Percentiles rank a stretch among this genome's conserved stretches.
phyloP scores from a whole-genome alignment of 148 eudicot genomes.

The Nepenthes mirabilis region DNA sequence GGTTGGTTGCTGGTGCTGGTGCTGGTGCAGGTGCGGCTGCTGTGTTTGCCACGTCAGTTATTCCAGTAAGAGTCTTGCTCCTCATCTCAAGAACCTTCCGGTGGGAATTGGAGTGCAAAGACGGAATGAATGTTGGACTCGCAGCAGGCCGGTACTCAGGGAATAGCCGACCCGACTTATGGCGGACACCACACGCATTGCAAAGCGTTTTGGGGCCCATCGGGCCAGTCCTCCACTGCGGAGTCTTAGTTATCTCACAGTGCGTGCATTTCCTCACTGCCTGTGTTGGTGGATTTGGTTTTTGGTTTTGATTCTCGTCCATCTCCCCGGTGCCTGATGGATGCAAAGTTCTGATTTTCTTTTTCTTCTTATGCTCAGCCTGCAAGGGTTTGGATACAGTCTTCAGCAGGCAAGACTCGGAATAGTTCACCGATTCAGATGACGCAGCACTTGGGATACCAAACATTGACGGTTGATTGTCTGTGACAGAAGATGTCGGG shows the following conservation, averaged over 20 bases:
- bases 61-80: conserved; percentile 9
- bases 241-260: conserved; percentile 91
- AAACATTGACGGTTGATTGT: conserved; percentile 1
- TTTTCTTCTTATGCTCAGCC: conserved; percentile 36
- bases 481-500: conserved; percentile 20
- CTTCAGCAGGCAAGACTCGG: conserved; percentile 19
- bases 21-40: neutral
- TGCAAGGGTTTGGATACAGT: conserved; percentile 3
- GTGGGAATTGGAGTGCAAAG: conserved; percentile 87
- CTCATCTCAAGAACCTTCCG: conserved; percentile 94
- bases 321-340: too few relatives aligned
- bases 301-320: conserved; percentile 6
- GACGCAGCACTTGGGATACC: conserved; percentile 3
- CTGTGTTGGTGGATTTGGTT: conserved; percentile 15
- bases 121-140: conserved; percentile 75
- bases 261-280: conserved; percentile 76
- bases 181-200: conserved; percentile 94
- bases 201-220: conserved; percentile 90
- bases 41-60: neutral
- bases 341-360: conserved; percentile 34
- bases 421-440: conserved; percentile 15
- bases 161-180: conserved; percentile 81
- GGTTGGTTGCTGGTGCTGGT: neutral
- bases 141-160: conserved; percentile 97
- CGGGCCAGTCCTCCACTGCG: conserved; percentile 96